Base-by-base conservation (phyloP, 2,329 filamentous ascomycete genomes). In the Fusarium sp. region DNA sequence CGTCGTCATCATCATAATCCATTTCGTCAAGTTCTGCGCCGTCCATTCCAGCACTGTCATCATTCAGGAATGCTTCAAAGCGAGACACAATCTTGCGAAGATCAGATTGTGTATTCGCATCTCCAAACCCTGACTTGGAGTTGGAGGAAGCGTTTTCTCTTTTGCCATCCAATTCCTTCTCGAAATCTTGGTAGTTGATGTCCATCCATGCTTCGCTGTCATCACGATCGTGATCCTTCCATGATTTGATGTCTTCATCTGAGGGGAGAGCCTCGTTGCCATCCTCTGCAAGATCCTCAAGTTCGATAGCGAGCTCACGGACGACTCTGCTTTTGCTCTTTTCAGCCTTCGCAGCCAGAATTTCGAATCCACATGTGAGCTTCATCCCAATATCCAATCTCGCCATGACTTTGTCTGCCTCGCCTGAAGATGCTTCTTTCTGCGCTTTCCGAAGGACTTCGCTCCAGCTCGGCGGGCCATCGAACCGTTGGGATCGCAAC, bases 191-290 rank as follows among this genome's bases (percentile, higher is more conserved):
- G 75, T 94, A 98, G 79, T 95, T 91, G 64, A 99, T 97, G 76
- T 98, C 92, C 73, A 99, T 86, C 96, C 96, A 99, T 28, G 89
- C 88, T 77, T 98, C 96, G 75, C 95, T 90, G 69, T 98, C 96
- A 56, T 96, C 89, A n/a, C 85, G 87, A 35, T 85, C 82, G 6
- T 79, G 79, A 35, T 86, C 82, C 40, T 87, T 85, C 96, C 96
- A 98, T 4, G 80, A 76, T 32, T 82, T 81, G 15, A 98, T 94
- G n/a, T 96, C 93, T 2, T 86, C 82, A 75, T 97, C 88, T 0
- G 86, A 89, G 0, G 96, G 96, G 2, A 98, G 84, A 32, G 75
- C 76, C 9, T 80, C 77, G 32, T 91, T 89, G 18, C 95, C 92
- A 5, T 94, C 94, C 60, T 90, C 90, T 13, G 90, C 87, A 4